Evolutionary conservation across 2,329 filamentous ascomycete genomes (phyloP), one percentile per base, ranked within the genome.

Genomic region (Dothistroma septosporum): DNA sequence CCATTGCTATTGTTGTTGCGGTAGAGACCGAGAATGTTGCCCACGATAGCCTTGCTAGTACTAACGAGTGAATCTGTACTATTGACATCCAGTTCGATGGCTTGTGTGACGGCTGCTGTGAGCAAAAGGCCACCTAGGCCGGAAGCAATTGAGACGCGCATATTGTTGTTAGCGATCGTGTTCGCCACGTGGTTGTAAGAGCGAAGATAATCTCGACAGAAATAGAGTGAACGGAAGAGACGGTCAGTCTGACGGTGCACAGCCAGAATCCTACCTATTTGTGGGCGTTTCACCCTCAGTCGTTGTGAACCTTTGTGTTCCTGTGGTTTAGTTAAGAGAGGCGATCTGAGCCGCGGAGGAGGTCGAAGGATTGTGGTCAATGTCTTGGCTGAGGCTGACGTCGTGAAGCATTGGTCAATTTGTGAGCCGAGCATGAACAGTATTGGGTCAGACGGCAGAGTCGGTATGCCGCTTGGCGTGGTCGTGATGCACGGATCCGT

Each of bases 21-120:
- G 55, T 68, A 70, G 37, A 65, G 62, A 14, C 22, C 24, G 16
- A 70, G 57, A 31, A 72, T 64, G 52, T 60, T 55, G 19, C 50
- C 41, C 6, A 61, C 61, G 46, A 66, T 58, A 11, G 59, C 61
- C 28, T 48, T 64, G 58, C 56, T 56, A 21, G 62, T 62, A 37
- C 31, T 53, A 53, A 66, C 28, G 32, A 66, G 48, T 3, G 62
- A 66, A 22, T 60, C 54, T n/a, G 53, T 49, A 46, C 33, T 62
- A 22, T 59, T 55, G 16, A 62, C 9, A 31, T 66, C 59, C 33
- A 66, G 35, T 2, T 62, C 62, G 46, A 66, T 62, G n/a, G 64
- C 61, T 24, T 47, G 50, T 5, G 60, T 52, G 22, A 57, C 4
- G 16, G 46, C 22, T 24, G 53, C 58, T 33, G 60, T 24, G 22